A percentile compares a stretch with the other conserved stretches of the same genome.
These are phyloP conservation scores for Alternaria burnsii DNA, from an alignment of 2,329 filamentous ascomycete species.

Conservation along the genomic window DNA sequence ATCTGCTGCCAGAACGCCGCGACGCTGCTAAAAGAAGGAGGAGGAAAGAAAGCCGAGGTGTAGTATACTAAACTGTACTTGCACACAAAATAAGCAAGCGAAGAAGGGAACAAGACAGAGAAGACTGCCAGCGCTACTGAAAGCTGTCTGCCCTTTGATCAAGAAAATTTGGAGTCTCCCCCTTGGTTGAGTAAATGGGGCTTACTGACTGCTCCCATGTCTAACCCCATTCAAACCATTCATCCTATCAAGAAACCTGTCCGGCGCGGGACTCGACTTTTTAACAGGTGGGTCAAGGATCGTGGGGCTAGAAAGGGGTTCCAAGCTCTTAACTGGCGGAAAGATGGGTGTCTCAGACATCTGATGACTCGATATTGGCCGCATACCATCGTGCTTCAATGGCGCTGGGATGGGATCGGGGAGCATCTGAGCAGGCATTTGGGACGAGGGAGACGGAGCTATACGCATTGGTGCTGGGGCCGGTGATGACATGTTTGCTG, in stretches of 20 bases:
- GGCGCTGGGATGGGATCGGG: constrained; percentile 54
- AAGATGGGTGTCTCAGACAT: constrained; percentile 58
- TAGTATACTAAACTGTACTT: not conserved
- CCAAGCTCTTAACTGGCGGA: constrained; percentile 65
- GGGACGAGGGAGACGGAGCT: constrained; percentile 38
- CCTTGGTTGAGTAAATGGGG: not conserved
- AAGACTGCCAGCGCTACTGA: not conserved
- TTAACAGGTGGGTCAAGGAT: constrained; percentile 70
- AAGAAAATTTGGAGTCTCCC: not conserved
- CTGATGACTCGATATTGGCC: constrained; percentile 43
- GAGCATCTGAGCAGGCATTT: constrained; percentile 45
- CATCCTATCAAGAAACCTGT: constrained; percentile 7
- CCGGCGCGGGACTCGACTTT: constrained; percentile 40
- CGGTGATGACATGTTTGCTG: constrained; percentile 46
- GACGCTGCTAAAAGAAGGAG: not conserved
- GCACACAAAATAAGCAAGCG: not conserved
- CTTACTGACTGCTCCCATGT: not conserved
- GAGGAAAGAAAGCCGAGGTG: not conserved
- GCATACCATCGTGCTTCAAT: constrained; percentile 56
- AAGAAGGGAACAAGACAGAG: not conserved
- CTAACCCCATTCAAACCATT: not conserved
- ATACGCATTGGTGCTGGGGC: constrained; percentile 37
- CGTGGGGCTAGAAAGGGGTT: constrained; percentile 65
- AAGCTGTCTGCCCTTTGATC: not conserved
- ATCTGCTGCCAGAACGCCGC: not conserved